Evolutionary conservation across 2,329 filamentous ascomycete genomes (phyloP).

Genomic region (Cladorrhinum sp.): DNA sequence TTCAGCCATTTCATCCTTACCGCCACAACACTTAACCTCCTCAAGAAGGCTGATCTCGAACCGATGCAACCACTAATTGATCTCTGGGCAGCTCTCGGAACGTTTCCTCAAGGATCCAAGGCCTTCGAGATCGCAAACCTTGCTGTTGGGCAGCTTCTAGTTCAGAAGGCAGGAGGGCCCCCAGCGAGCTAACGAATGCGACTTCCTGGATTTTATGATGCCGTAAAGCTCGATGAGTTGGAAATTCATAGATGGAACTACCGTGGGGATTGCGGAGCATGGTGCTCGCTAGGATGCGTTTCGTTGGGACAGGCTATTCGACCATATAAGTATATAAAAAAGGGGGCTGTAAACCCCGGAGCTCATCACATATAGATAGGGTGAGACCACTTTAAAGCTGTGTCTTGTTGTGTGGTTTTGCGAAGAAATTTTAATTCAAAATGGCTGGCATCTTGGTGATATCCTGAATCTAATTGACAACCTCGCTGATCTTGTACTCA

Average conservation of each 20-base stretch:
- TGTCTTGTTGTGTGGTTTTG: neutral
- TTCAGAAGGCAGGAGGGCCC: conserved; percentile 40
- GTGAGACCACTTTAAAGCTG: neutral
- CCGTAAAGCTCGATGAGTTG: neutral
- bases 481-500: conserved; percentile 46
- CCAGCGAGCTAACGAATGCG: conserved; percentile 15
- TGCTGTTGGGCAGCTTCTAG: conserved; percentile 55
- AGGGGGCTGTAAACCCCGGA: neutral
- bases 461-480: conserved; percentile 23
- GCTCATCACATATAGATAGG: neutral
- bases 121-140: conserved; percentile 64
- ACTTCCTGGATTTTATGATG: neutral
- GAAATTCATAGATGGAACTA: too few relatives aligned
- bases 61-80: conserved; percentile 95
- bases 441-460: neutral
- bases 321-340: conserved; percentile 6
- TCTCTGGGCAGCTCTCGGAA: conserved; percentile 84
- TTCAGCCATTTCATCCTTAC: conserved; percentile 83
- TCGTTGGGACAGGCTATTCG: neutral
- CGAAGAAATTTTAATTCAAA: neutral
- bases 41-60: conserved; percentile 86
- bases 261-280: neutral
- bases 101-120: conserved; percentile 74
- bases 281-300: neutral
- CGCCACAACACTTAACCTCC: conserved; percentile 75